These are phyloP conservation scores for Picochlorum sp. DNA, from an alignment of 139 green algal genomes.

Conservation along the genomic window DNA sequence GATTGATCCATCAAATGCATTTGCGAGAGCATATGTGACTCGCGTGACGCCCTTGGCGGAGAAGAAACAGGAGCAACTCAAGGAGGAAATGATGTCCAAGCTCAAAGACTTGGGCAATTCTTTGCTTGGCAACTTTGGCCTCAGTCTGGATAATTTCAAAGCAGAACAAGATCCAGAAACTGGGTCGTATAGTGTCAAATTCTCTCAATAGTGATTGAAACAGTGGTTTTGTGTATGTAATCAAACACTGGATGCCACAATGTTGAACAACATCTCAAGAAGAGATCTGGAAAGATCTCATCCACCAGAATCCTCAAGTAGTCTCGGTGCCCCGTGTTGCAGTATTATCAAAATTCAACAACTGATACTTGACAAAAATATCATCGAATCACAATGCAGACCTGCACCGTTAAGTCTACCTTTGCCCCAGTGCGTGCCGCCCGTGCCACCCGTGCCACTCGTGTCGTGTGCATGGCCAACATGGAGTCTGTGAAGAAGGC, in stretches of 20 bases:
- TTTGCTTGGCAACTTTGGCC: slow-evolving; percentile 91
- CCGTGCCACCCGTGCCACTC: background rate
- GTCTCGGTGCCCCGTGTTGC: no score
- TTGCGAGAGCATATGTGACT: slow-evolving; percentile 29
- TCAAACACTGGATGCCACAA: no score
- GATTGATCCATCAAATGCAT: slow-evolving; percentile 47
- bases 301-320: no score
- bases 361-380: no score
- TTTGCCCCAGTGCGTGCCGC: slow-evolving; percentile 4
- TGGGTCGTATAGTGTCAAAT: slow-evolving; percentile 86
- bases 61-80: slow-evolving; percentile 85
- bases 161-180: slow-evolving; percentile 85
- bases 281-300: no score
- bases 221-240: no score
- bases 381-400: background rate
- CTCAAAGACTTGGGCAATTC: slow-evolving; percentile 95
- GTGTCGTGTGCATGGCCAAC: background rate
- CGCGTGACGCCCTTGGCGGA: slow-evolving; percentile 66
- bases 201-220: slow-evolving; percentile 47
- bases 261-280: no score
- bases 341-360: no score
- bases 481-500: slow-evolving; percentile 12
- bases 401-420: background rate
- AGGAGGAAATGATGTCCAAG: slow-evolving; percentile 85
- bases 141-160: slow-evolving; percentile 96